Conservation (phyloP, 768 basidiomycete genomes). For the Tricholoma sp. region DNA sequence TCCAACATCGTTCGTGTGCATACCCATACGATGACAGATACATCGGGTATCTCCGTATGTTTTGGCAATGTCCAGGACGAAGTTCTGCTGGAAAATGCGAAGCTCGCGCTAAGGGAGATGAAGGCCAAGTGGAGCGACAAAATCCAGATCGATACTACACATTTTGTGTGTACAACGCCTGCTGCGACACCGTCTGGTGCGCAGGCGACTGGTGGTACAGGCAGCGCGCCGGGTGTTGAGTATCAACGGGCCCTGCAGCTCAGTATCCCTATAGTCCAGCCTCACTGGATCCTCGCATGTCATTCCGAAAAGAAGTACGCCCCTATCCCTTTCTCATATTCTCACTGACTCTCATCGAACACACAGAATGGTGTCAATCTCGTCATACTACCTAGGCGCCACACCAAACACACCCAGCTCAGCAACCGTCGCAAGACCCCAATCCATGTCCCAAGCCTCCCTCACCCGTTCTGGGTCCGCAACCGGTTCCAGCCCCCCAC, state of each 20-base stretch:
- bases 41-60: constrained; percentile 91
- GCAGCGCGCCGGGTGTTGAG: constrained; percentile 69
- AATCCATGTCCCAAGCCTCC: constrained; percentile 73
- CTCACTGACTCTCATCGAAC: neutral
- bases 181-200: constrained; percentile 60
- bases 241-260: constrained; percentile 94
- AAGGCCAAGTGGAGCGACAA: constrained; percentile 86
- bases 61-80: constrained; percentile 86
- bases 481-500: constrained; percentile 27
- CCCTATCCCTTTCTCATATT: neutral
- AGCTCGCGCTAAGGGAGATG: constrained; percentile 79
- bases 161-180: constrained; percentile 94
- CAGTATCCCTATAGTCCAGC: constrained; percentile 92
- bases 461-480: constrained; percentile 41
- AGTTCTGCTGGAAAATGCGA: constrained; percentile 74
- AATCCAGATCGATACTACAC: constrained; percentile 97
- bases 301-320: constrained; percentile 76
- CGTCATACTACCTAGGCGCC: constrained; percentile 74
- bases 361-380: constrained; percentile 80
- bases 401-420: constrained; percentile 44
- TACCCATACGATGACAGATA: constrained; percentile 94
- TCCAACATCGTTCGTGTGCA: constrained; percentile 79
- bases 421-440: constrained; percentile 47
- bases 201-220: constrained; percentile 45
- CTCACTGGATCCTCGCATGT: constrained; percentile 93